phyloP scores from a whole-genome alignment of 140 eudicot genomes.

The Stevia rebaudiana region DNA sequence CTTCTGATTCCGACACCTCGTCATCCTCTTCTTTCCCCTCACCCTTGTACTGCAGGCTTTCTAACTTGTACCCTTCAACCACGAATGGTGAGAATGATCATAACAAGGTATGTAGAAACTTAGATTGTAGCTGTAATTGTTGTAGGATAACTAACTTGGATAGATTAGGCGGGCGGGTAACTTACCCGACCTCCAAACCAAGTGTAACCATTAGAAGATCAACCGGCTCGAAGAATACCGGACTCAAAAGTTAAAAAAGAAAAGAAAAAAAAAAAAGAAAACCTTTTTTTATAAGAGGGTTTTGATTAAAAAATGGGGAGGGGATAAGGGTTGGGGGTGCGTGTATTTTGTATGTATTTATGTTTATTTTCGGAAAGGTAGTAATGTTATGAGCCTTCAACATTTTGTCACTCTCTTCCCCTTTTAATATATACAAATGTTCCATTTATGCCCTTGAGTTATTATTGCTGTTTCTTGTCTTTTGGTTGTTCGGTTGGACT shows the following conservation, averaged over 20 bases:
- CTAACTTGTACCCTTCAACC: conserved; percentile 38
- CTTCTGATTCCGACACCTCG: conserved; percentile 74
- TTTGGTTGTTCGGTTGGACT: too few species aligned
- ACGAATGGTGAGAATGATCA: conserved; percentile 3
- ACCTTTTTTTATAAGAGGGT: conserved; percentile 17
- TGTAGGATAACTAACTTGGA: conserved; percentile 52
- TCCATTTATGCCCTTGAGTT: background rate
- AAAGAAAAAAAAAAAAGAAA: too few species aligned
- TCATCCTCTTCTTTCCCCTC: conserved; percentile 59
- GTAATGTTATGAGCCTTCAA: conserved; percentile 34
- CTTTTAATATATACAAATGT: conserved; percentile 24
- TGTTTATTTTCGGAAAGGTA: conserved; percentile 20
- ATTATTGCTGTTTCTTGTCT: background rate
- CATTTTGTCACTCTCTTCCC: conserved; percentile 58
- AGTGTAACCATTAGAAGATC: conserved; percentile 43
- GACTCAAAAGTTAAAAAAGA: conserved; percentile 31
- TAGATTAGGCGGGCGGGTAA: conserved; percentile 43
- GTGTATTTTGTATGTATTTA: conserved; percentile 26
- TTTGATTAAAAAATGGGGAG: conserved; percentile 29
- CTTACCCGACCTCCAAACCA: conserved; percentile 32
- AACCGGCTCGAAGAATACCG: conserved; percentile 26
- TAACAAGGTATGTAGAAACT: conserved; percentile 44
- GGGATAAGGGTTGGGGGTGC: conserved; percentile 31
- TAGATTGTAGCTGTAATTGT: conserved; percentile 42
- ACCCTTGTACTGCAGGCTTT: conserved; percentile 48